phyloP scores from a whole-genome alignment of 73 alveolate genomes.

The Uronychia setigera region DNA sequence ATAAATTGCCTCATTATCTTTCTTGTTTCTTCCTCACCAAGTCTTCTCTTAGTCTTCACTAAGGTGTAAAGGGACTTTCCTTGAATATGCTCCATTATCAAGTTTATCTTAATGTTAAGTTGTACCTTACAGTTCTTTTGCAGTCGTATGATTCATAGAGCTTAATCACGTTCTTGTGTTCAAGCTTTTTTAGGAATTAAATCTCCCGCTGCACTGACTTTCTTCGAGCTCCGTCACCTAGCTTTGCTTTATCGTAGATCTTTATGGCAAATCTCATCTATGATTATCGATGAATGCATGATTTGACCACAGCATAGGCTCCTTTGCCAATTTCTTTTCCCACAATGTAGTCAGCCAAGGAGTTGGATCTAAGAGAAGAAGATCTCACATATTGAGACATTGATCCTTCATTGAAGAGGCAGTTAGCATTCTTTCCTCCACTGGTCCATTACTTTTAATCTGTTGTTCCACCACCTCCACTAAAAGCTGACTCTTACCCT shows the following conservation, averaged over 20 bases:
- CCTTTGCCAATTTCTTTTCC: conserved; percentile 70
- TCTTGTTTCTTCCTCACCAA: conserved; percentile 44
- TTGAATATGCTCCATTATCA: conserved; percentile 69
- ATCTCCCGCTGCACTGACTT: conserved; percentile 72
- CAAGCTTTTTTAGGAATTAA: conserved; percentile 47
- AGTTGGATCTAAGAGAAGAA: background rate
- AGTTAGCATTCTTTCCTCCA: no score
- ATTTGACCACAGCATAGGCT: conserved; percentile 72
- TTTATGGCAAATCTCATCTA: conserved; percentile 69
- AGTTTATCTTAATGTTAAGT: conserved; percentile 18
- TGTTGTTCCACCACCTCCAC: no score
- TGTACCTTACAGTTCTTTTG: conserved; percentile 31
- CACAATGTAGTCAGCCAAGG: conserved; percentile 37
- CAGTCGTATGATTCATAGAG: conserved; percentile 61
- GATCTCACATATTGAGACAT: conserved; percentile 1
- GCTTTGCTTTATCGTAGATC: conserved; percentile 66
- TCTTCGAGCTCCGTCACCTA: conserved; percentile 59
- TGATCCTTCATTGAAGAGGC: no score
- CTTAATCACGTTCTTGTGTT: conserved; percentile 65
- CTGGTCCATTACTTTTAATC: no score
- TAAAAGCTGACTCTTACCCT: no score
- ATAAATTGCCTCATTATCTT: conserved; percentile 53
- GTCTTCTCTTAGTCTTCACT: conserved; percentile 15
- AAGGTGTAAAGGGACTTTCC: conserved; percentile 33
- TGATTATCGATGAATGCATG: conserved; percentile 49